These are phyloP conservation scores for Ophiostoma pallidulum DNA, from an alignment of 2,329 filamentous ascomycete species.

Conservation along the genomic window DNA sequence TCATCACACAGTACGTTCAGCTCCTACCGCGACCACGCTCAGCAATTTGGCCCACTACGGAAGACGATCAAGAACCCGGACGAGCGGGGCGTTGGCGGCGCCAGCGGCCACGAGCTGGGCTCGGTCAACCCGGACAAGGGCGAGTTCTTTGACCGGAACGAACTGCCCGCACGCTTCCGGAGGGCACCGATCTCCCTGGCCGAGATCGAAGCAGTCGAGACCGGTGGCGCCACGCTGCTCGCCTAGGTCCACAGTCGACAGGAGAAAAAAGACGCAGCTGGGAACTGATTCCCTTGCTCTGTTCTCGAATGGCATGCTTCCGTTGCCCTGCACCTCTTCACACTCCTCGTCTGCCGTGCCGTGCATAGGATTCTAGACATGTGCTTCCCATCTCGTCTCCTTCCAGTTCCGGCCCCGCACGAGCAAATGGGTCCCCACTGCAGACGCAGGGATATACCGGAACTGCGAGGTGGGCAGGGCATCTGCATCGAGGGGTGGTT, in stretches of 20 bases:
- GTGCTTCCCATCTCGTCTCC: neutral
- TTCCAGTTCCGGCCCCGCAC: no score
- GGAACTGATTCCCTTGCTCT: no score
- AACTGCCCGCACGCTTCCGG: constrained; percentile 78
- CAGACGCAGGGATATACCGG: no score
- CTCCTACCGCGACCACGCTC: constrained; percentile 66
- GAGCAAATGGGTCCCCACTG: no score
- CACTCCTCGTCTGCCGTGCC: no score
- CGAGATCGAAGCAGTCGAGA: constrained; percentile 95
- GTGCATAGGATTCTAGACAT: no score
- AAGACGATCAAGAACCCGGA: constrained; percentile 38
- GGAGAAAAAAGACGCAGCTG: no score
- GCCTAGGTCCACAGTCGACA: constrained; percentile 31
- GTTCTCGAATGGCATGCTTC: no score
- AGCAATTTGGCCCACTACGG: constrained; percentile 67
- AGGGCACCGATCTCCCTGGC: constrained; percentile 61
- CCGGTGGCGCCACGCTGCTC: constrained; percentile 63
- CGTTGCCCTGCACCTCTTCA: no score
- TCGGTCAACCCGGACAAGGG: constrained; percentile 61
- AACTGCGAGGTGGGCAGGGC: no score
- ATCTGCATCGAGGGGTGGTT: no score
- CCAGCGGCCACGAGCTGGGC: constrained; percentile 61
- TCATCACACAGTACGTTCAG: constrained; percentile 56
- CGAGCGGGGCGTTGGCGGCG: constrained; percentile 44
- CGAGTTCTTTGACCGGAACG: constrained; percentile 77